Conservation (phyloP, 306 rosid species). For the Trifolium dubium region DNA sequence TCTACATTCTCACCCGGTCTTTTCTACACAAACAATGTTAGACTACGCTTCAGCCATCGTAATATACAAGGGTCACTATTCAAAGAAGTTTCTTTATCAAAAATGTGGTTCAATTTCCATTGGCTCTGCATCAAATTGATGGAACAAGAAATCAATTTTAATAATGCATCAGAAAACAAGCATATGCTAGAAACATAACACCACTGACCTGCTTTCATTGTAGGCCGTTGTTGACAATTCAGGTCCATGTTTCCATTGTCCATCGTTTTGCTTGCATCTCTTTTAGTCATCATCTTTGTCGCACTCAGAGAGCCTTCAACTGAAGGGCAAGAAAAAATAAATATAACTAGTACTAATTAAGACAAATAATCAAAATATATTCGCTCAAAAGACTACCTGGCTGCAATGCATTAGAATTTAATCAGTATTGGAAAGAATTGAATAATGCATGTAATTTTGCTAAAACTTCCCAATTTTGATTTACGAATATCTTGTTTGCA, state of each 20-base stretch:
- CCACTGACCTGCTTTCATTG: slow-evolving; percentile 59
- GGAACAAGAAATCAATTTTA: slow-evolving; percentile 32
- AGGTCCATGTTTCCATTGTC: slow-evolving; percentile 31
- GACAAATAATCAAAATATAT: slow-evolving; percentile 11
- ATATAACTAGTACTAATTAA: slow-evolving; percentile 7
- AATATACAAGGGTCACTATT: slow-evolving; percentile 11
- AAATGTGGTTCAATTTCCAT: slow-evolving; percentile 47
- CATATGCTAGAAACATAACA: slow-evolving; percentile 4
- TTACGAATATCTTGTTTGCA: slow-evolving; percentile 11
- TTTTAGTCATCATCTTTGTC: slow-evolving; percentile 53
- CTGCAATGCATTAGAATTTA: slow-evolving; percentile 12
- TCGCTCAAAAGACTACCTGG: slow-evolving; percentile 10
- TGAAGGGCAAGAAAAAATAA: slow-evolving; percentile 32
- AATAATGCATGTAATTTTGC: slow-evolving; percentile 9
- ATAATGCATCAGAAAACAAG: slow-evolving; percentile 32
- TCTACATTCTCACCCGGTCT: slow-evolving; percentile 31
- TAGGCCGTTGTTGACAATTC: slow-evolving; percentile 40
- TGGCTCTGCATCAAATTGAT: slow-evolving; percentile 48
- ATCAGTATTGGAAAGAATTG: slow-evolving; percentile 14
- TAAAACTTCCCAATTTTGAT: not conserved
- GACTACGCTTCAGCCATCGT: slow-evolving; percentile 12
- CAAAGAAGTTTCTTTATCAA: slow-evolving; percentile 37
- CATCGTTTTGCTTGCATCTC: slow-evolving; percentile 52
- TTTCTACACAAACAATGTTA: slow-evolving; percentile 9
- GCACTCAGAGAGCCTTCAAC: slow-evolving; percentile 92